phyloP scores from a whole-genome alignment of 2,329 filamentous ascomycete genomes.

The Colletotrichum sp. region DNA sequence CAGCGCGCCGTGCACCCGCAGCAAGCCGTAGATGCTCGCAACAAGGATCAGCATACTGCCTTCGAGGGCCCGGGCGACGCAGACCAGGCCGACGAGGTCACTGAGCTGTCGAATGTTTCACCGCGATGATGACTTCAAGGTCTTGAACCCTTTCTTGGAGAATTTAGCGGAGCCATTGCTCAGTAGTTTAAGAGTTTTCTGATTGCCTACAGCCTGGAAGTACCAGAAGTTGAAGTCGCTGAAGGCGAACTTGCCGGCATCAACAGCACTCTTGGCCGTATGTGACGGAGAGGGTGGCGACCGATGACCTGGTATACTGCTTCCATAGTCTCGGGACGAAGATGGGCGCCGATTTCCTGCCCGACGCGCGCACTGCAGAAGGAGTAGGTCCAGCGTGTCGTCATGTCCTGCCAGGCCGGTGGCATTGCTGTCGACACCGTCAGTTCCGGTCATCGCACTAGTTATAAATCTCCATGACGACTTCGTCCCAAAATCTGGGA shows the following conservation, averaged over 20 bases:
- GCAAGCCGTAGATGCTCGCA: too few relatives aligned
- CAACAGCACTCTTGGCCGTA: not conserved
- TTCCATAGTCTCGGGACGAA: not conserved
- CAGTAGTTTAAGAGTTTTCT: not conserved
- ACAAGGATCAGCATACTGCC: too few relatives aligned
- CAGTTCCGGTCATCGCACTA: not conserved
- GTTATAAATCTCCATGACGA: not conserved
- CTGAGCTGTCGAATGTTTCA: too few relatives aligned
- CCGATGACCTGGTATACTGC: not conserved
- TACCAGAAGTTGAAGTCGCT: not conserved
- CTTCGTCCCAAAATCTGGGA: not conserved
- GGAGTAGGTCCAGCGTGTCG: not conserved
- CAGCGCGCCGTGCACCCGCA: too few relatives aligned
- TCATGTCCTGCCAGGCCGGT: not conserved
- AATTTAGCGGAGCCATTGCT: not conserved
- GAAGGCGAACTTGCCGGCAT: not conserved
- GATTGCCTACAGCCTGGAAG: not conserved
- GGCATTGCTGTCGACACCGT: not conserved
- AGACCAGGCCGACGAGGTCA: too few relatives aligned
- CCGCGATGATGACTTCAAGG: too few relatives aligned
- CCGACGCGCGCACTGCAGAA: too few relatives aligned
- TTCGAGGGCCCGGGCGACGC: too few relatives aligned
- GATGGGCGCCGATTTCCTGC: not conserved
- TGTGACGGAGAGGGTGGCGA: not conserved
- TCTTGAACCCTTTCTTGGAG: too few relatives aligned